phyloP scores from a whole-genome alignment of 768 basidiomycete species.

The Lyophyllum shimeji region DNA sequence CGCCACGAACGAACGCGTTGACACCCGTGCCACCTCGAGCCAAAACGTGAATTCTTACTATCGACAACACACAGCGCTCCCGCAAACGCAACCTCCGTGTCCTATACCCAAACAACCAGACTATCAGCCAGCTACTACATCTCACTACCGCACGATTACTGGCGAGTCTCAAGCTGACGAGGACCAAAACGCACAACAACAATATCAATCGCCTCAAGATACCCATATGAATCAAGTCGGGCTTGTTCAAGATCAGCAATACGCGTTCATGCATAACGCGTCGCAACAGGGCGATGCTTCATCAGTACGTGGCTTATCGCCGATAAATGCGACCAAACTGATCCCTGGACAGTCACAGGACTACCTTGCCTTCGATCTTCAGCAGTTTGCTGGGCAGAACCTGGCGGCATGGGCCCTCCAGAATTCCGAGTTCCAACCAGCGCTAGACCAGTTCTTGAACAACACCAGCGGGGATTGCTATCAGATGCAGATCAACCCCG shows the following conservation, averaged over 20 bases:
- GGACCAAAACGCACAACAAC: not conserved
- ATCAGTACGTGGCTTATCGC: not conserved
- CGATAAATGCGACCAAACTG: not conserved
- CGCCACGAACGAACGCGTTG: conserved; percentile 5
- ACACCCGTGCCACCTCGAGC: not conserved
- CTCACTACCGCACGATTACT: conserved; percentile 4
- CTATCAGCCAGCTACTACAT: not conserved
- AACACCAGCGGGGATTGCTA: conserved; percentile 12
- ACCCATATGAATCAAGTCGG: not conserved
- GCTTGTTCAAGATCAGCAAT: conserved; percentile 8
- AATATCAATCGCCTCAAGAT: not conserved
- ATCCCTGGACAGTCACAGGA: conserved; percentile 3
- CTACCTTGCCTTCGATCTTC: conserved; percentile 8
- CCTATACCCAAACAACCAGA: not conserved
- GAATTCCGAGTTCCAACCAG: conserved; percentile 13
- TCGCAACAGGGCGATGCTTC: not conserved
- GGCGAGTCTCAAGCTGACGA: not conserved
- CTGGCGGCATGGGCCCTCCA: conserved; percentile 5
- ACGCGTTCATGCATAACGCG: not conserved
- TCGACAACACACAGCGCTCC: not conserved
- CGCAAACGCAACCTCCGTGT: not conserved
- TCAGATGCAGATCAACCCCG: conserved; percentile 13
- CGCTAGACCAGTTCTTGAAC: conserved; percentile 13
- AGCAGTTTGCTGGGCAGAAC: conserved; percentile 12
- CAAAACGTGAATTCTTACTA: conserved; percentile 8